Evolutionary conservation across 2,329 filamentous ascomycete genomes (phyloP).

Genomic region (Alternaria sp.): DNA sequence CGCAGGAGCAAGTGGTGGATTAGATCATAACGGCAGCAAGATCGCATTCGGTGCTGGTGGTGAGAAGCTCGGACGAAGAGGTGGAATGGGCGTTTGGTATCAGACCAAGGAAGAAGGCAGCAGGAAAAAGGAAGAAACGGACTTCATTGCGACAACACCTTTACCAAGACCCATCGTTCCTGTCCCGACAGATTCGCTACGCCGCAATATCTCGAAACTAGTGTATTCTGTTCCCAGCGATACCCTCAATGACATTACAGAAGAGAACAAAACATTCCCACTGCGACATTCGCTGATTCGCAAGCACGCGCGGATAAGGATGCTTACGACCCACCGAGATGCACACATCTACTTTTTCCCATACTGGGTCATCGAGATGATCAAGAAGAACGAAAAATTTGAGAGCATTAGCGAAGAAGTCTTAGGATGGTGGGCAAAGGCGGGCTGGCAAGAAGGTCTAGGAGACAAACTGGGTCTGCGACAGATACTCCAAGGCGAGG

Average conservation of each 20-base stretch:
- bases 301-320: slow-evolving; percentile 76
- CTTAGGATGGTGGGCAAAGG: slow-evolving; percentile 94
- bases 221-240: slow-evolving; percentile 90
- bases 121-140: slow-evolving; percentile 89
- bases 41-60: slow-evolving; percentile 61
- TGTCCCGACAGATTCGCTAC: slow-evolving; percentile 69
- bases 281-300: slow-evolving; percentile 79
- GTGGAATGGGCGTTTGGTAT: slow-evolving; percentile 90
- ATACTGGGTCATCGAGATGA: slow-evolving; percentile 86
- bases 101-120: slow-evolving; percentile 79
- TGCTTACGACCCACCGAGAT: slow-evolving; percentile 85
- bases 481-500: slow-evolving; percentile 66
- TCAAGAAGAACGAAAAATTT: slow-evolving; percentile 79
- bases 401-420: slow-evolving; percentile 92
- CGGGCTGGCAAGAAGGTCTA: slow-evolving; percentile 85
- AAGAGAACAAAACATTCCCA: slow-evolving; percentile 75
- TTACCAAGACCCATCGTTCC: slow-evolving; percentile 66
- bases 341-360: slow-evolving; percentile 96
- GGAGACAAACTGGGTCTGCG: slow-evolving; percentile 78
- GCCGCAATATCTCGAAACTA: slow-evolving; percentile 75
- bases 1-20: slow-evolving; percentile 64
- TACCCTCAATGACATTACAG: slow-evolving; percentile 82
- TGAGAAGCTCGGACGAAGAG: slow-evolving; percentile 69
- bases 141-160: slow-evolving; percentile 84
- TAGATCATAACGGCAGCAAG: slow-evolving; percentile 52